Percentiles rank a stretch among this genome's conserved stretches.
These are phyloP conservation scores for Gardenia jasminoides DNA, from an alignment of 257 asterid genomes.

Conservation along the genomic window DNA sequence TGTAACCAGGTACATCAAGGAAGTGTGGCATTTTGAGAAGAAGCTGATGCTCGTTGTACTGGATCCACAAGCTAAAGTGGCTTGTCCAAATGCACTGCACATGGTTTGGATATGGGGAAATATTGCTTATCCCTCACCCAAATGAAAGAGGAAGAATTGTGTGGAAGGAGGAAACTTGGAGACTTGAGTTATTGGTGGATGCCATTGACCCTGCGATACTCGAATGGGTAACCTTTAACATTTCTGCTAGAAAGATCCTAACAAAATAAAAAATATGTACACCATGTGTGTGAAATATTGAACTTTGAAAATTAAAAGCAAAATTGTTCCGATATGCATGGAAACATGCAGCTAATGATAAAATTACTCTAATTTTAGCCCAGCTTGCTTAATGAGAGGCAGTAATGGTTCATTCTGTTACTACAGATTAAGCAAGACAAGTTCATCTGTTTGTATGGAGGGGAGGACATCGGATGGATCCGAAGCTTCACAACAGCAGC, in stretches of 20 bases:
- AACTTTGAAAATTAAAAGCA: neutral
- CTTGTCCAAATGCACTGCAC: slow-evolving; percentile 56
- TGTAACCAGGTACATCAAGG: slow-evolving; percentile 52
- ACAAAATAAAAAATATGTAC: neutral
- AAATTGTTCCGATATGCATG: neutral
- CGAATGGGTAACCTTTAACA: slow-evolving; percentile 51
- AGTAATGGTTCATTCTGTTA: neutral
- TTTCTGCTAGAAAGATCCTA: neutral
- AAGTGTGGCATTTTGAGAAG: slow-evolving; percentile 63
- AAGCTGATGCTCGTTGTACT: slow-evolving; percentile 67
- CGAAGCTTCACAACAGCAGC: slow-evolving; percentile 37
- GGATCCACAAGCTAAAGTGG: slow-evolving; percentile 68
- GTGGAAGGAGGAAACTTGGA: slow-evolving; percentile 71
- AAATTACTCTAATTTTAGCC: neutral
- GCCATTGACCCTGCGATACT: slow-evolving; percentile 50
- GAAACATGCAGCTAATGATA: neutral
- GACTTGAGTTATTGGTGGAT: slow-evolving; percentile 53
- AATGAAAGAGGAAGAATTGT: slow-evolving; percentile 44
- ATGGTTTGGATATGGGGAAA: slow-evolving; percentile 89
- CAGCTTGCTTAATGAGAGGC: neutral
- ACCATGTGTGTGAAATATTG: neutral
- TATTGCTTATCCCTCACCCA: slow-evolving; percentile 58
- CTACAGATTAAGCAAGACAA: slow-evolving; percentile 45
- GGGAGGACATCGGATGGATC: slow-evolving; percentile 71
- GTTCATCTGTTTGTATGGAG: slow-evolving; percentile 73